Evolutionary conservation across 2,329 filamentous ascomycete genomes (phyloP), one percentile per base, ranked within the genome.

Genomic region (Calonectria pauciramosa): DNA sequence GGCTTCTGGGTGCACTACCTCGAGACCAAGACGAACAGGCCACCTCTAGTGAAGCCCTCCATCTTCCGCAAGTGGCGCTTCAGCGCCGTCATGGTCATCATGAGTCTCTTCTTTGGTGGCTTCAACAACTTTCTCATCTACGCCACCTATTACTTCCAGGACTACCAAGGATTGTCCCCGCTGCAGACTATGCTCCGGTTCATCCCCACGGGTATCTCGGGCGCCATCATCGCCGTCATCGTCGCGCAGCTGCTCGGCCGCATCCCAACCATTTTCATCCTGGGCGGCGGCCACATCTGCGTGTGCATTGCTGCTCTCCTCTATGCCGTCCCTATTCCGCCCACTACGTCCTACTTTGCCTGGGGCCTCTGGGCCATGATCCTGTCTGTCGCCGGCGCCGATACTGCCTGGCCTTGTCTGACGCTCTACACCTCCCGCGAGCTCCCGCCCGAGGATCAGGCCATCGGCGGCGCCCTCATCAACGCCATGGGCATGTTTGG

Each of bases 51-150:
- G 85, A 93, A 93, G 78, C 86, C 94, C 10, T 92, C 90, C 28
- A 87, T 93, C 47, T 94, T 94, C 83, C 85, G 85, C 51, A 93
- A 90, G 81, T 82, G 84, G 7, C 88, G 87, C 9, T 94, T 94
- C 80, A 90, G 88, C 41, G 90, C 91, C 9, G 92, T 91, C 20
- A 91, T 94, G 86, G 80, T 89, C 38, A 91, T 93, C 78, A 93
- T 94, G 89, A 87, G 87, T 0, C 82, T 94, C 2, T 94, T 94
- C 85, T 94, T 93, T 79, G 89, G 90, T 23, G 87, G 88, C 2
- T 95, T 94, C 85, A 94, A 93, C 84, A 92, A 93, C 82, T 94
- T 89, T 77, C 84, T 94, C 49, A 87, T 94, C 74, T 94, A 90
- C 78, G 90, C 92, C 1, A 95, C 93, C 6, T 94, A 93, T 83